phyloP scores from a whole-genome alignment of 306 rosid species.

The Ochetophila trinervis region DNA sequence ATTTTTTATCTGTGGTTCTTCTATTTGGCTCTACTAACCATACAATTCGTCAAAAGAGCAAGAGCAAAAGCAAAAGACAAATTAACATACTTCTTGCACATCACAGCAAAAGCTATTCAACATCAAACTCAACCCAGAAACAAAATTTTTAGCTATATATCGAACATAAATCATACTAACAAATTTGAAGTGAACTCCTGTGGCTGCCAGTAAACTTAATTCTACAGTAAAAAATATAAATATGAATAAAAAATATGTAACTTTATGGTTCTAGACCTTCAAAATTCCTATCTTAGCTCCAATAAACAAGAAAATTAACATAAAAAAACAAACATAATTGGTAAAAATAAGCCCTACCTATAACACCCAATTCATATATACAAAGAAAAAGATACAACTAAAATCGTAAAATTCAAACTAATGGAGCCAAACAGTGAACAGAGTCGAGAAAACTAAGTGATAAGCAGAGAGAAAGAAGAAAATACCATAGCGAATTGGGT shows the following conservation, averaged over 20 bases:
- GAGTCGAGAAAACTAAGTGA: background rate
- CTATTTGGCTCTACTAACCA: too few species aligned
- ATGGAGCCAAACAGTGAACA: background rate
- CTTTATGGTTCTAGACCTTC: conserved; percentile 2
- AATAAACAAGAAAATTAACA: background rate
- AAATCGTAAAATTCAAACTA: conserved; percentile 1
- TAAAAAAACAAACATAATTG: conserved; percentile 12
- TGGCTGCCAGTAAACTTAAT: background rate
- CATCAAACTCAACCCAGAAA: background rate
- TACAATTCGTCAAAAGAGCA: too few species aligned
- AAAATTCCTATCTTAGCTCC: conserved; percentile 1
- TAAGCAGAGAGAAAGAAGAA: conserved; percentile 1
- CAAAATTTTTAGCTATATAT: background rate
- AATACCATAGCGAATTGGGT: conserved; percentile 91
- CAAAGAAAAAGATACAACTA: background rate
- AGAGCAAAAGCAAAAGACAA: background rate
- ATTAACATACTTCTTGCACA: background rate
- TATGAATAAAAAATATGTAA: background rate
- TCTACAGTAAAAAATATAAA: background rate
- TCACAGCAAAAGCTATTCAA: background rate
- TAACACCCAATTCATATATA: conserved; percentile 10
- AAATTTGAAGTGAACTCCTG: background rate
- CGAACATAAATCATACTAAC: background rate
- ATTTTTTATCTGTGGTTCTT: too few species aligned
- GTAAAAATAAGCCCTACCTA: conserved; percentile 15